Evolutionary conservation across 1,284 basidiomycete species (phyloP), one percentile per base, ranked within the genome.

Genomic region (Ceratobasidium sp.): DNA sequence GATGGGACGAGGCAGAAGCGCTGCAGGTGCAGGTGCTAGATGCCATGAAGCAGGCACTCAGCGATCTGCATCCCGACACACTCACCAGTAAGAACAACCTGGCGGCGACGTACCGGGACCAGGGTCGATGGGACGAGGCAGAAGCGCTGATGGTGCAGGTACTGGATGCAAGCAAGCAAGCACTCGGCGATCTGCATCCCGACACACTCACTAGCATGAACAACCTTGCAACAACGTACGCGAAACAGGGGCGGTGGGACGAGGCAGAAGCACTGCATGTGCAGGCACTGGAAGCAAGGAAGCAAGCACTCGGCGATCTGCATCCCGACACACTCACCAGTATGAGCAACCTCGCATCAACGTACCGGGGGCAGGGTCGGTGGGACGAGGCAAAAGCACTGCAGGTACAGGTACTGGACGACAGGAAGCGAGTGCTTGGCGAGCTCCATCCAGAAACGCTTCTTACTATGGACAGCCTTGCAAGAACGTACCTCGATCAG

Each of bases 371-470:
- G 6, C 42, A 66, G 51, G 73, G 63, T 15, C 73, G 18, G 23
- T 53, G n/a, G 7, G 20, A 49, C 12, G 46, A 64, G 40, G 42
- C 73, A 20, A 46, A 77, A 46, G 12, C 44, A 33, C 13, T 77
- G 9, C 39, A 20, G 10, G 33, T 20, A 2, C 15, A 44, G 6
- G 60, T 66, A 3, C 26, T 68, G 9, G 20, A n/a, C 13, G 28
- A 4, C n/a, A n/a, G 40, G n/a, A 75, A 46, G 40, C 13, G 28
- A n/a, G n/a, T 49, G 40, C 72, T 66, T 18, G 72, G 72, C 13
- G 60, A 60, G 13, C 18, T 49, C 10, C 72, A 75, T 23, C 72
- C 72, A n/a, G 18, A 42, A 20, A 75, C 72, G 26, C 40, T 75
- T 7, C 20, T 18, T 7, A 23, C 23, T 20, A 75, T 75, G 40